Base-by-base conservation (phyloP, 768 basidiomycete genomes). In the Cystofilobasidium bisporidii region DNA sequence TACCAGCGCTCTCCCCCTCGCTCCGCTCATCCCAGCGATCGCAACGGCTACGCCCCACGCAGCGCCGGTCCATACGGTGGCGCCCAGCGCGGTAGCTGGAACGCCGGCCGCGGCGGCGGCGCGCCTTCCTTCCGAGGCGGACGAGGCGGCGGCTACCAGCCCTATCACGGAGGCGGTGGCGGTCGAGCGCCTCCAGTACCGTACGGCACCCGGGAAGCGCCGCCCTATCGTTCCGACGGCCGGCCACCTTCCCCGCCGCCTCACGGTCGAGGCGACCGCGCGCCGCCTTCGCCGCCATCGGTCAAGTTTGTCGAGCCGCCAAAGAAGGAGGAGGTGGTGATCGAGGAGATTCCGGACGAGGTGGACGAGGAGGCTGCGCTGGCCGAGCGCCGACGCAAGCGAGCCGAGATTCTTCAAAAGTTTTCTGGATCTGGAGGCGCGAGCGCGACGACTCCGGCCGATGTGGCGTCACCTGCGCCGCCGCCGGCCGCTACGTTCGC, bases 331-430 rank as follows among this genome's bases (percentile, higher is more conserved):
- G 41, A 43, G 28, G 67, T 63, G 32, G 45, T 68, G 41, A 47
- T 68, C 33, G 68, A 69, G 50, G 63, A 38, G 47, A 53, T 69
- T 20, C 43, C 53, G 20, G 63, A 69, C 43, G 68, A 53, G 40
- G 24, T 69, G 17, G 68, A 69, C 36, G 62, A 63, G 17, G 68
- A 69, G 36, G 63, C 50, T 36, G 68, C 68, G 14, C 40, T 69
- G 14, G 68, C 68, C 11, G 68, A 64, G 30, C 33, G 68, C 24
- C 30, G 68, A 4, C 58, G 63, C 28, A 69, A 61, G 41, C 32
- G 68, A 18, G 56, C 56, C 24, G 43, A 64, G 47, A 69, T 69
- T 28, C n/a, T 69, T n/a, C 47, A 50, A 14, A 60, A 50, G 40
- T 69, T 69, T 28, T 59, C 63, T 20, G 45, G 36, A 8, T 59